These are phyloP conservation scores for Apophysomyces trapeziformis DNA, from an alignment of 371 early-diverging fungal species.

Conservation along the genomic window DNA sequence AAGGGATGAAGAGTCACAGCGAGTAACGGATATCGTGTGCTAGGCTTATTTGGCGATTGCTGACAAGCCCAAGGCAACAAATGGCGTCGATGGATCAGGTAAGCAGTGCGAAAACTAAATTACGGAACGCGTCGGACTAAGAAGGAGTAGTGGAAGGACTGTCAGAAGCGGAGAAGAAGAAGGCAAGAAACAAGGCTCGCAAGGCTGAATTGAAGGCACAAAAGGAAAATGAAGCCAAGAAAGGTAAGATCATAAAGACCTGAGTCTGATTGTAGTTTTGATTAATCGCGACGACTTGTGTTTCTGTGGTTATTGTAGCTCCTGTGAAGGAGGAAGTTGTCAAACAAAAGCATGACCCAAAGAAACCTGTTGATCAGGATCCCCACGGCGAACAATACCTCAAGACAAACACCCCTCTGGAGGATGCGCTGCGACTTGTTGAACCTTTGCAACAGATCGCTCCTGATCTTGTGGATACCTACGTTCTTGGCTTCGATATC, in stretches of 20 bases:
- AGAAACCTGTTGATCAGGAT: slow-evolving; percentile 64
- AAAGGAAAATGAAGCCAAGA: slow-evolving; percentile 48
- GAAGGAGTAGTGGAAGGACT: slow-evolving; percentile 32
- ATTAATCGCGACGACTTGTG: too few species aligned
- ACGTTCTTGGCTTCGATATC: slow-evolving; percentile 74
- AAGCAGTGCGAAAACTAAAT: slow-evolving; percentile 29
- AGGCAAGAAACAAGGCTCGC: slow-evolving; percentile 60
- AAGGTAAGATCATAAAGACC: slow-evolving; percentile 26
- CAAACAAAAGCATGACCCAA: slow-evolving; percentile 47
- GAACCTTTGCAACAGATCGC: slow-evolving; percentile 68
- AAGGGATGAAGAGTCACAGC: background rate
- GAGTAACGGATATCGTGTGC: too few species aligned
- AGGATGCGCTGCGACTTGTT: slow-evolving; percentile 78
- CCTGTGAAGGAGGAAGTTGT: slow-evolving; percentile 32
- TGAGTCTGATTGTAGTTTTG: background rate
- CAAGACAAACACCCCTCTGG: slow-evolving; percentile 67
- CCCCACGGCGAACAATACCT: slow-evolving; percentile 70
- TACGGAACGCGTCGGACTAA: background rate
- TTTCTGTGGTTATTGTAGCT: background rate
- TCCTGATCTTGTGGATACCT: slow-evolving; percentile 62
- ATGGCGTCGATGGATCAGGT: slow-evolving; percentile 65
- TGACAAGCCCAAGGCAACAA: slow-evolving; percentile 26
- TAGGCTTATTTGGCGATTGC: slow-evolving; percentile 4
- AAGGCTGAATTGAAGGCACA: slow-evolving; percentile 56
- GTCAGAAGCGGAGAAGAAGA: slow-evolving; percentile 69